Evolutionary conservation across 2,329 filamentous ascomycete genomes (phyloP).

Genomic region (Fusarium anguioides): DNA sequence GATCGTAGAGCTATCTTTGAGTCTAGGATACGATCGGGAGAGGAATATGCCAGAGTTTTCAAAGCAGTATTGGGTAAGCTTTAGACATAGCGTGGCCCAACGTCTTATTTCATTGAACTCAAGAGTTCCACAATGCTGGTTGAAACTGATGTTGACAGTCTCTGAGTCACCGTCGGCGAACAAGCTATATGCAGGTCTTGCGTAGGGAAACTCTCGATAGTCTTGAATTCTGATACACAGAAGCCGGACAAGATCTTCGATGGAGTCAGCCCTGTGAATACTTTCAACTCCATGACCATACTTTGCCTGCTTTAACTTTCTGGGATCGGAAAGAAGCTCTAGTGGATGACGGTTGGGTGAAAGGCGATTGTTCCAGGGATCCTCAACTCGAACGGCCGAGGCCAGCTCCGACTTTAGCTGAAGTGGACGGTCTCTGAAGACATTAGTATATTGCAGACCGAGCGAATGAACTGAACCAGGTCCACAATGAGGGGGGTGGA

Average conservation of each 20-base stretch:
- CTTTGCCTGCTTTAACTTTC: slow-evolving; percentile 4
- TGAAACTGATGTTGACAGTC: slow-evolving; percentile 16
- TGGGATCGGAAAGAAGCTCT: slow-evolving; percentile 20
- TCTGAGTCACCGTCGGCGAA: background rate
- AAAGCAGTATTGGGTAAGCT: background rate
- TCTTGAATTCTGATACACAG: slow-evolving; percentile 5
- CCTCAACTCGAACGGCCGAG: slow-evolving; percentile 6
- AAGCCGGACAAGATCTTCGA: slow-evolving; percentile 9
- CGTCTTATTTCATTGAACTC: slow-evolving; percentile 12
- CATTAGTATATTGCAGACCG: slow-evolving; percentile 33
- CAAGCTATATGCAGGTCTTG: slow-evolving; percentile 28
- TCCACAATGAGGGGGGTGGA: slow-evolving; percentile 34
- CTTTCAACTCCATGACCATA: background rate
- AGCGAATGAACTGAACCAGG: slow-evolving; percentile 26
- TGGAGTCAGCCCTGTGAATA: background rate
- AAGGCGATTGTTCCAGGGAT: slow-evolving; percentile 35
- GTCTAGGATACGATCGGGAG: background rate
- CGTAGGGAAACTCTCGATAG: background rate
- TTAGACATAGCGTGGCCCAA: slow-evolving; percentile 25
- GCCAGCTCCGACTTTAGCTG: slow-evolving; percentile 13
- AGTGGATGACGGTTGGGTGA: slow-evolving; percentile 19
- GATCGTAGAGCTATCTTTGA: slow-evolving; percentile 6
- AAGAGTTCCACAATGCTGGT: slow-evolving; percentile 36
- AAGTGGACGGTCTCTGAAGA: slow-evolving; percentile 2
- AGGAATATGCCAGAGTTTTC: background rate